Base-by-base conservation (phyloP, 179 eudicot genomes). In the Camellia oleifera region DNA sequence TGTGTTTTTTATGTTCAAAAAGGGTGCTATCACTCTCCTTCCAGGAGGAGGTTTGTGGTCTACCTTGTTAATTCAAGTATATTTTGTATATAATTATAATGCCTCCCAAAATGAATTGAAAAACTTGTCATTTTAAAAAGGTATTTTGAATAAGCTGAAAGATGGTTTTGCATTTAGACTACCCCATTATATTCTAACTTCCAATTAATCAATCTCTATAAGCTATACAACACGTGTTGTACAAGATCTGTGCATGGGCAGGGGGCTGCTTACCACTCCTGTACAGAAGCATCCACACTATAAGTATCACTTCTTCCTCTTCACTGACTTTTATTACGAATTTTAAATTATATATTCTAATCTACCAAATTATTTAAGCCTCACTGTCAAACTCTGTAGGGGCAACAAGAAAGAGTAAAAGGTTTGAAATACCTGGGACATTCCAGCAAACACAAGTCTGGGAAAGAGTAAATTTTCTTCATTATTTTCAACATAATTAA, bases 301-400 rank as follows among this genome's bases (percentile, higher is more conserved):
- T 0, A 61, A 61, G 18, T 32, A 53, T 72, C 62, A 72, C 44
- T 52, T 52, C 9, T 72, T 72, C 60, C 46, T 53, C 62, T 72
- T 48, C 60, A 9, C 1, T 71, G 14, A 48, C 11, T 71, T 71
- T 18, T 7, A 14, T 42, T 66, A 66, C 5, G 52, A 10, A 2
- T 20, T 14, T 50, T 4, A 8, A 17, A 10, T 10, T 13, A 54
- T 20, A 12, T 53, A 72, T 20, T 58, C 57, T 42, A 72, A 17
- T 11, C 11, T 72, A 72, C 15, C 61, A 20, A 72, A 56, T 72
- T 20, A 72, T n/a, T 48, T 17, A 72, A 69, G 58, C 75, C 42
- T 73, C 76, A 54, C 4, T 32, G 10, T 45, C 18, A 54, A 56
- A 73, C 52, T 54, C 63, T 15, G 12, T 18, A 73, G 45, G 48